Evolutionary conservation across 2,329 filamentous ascomycete species (phyloP).

Genomic region (Aureobasidium vineae): DNA sequence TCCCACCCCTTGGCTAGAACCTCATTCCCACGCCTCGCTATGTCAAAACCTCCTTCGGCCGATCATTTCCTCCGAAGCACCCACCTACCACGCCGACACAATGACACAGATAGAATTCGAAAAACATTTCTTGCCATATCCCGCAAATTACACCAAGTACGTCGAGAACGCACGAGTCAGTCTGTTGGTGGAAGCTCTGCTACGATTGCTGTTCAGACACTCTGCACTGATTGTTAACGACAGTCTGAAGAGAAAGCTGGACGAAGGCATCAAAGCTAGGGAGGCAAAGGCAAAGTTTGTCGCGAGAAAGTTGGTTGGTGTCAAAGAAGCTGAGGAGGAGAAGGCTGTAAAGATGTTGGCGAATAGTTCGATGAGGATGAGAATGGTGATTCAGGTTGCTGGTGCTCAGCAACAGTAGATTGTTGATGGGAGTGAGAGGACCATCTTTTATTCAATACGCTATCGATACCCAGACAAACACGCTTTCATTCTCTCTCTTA

Average conservation of each 20-base stretch:
- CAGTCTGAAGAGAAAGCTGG: constrained; percentile 48
- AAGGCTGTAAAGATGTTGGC: constrained; percentile 39
- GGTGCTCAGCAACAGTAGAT: not conserved
- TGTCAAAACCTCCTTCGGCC: constrained; percentile 54
- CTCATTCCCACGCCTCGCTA: constrained; percentile 51
- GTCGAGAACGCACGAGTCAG: constrained; percentile 73
- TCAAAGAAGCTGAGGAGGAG: constrained; percentile 38
- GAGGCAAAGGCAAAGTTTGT: constrained; percentile 47
- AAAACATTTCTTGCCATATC: constrained; percentile 62
- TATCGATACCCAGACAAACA: not conserved
- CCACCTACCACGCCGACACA: constrained; percentile 42
- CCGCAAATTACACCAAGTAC: constrained; percentile 59
- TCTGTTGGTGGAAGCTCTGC: constrained; percentile 63
- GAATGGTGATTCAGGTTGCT: not conserved
- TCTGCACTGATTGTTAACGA: constrained; percentile 38
- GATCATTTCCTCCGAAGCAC: constrained; percentile 48
- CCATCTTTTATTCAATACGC: no score
- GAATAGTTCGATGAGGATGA: constrained; percentile 39
- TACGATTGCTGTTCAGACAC: constrained; percentile 52
- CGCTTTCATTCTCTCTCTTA: no score
- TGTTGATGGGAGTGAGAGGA: not conserved
- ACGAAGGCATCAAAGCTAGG: constrained; percentile 55
- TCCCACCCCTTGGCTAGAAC: constrained; percentile 42
- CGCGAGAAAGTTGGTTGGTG: constrained; percentile 46
- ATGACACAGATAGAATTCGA: constrained; percentile 54